phyloP scores from a whole-genome alignment of 176 grass and related monocot genomes.

The Musa acuminata region DNA sequence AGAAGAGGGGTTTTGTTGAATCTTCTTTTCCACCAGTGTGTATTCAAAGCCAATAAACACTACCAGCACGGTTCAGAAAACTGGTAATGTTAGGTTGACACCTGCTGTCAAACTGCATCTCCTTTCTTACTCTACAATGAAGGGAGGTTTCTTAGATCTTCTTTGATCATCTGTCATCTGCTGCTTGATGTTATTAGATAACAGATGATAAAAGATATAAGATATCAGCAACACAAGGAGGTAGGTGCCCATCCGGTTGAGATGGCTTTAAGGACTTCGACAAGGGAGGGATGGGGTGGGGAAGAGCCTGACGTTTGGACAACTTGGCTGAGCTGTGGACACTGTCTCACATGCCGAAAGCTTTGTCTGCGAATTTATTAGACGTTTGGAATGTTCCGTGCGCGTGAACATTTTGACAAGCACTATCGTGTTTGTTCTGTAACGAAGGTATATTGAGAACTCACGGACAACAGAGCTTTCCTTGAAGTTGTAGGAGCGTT shows the following conservation, averaged over 20 bases:
- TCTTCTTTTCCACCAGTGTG: no score
- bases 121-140: no score
- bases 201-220: background rate
- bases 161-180: background rate
- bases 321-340: background rate
- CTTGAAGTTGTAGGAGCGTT: background rate
- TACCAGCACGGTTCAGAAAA: no score
- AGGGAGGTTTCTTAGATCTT: background rate
- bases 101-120: no score
- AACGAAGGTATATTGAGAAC: background rate
- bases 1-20: no score
- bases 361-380: background rate
- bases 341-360: background rate
- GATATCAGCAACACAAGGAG: background rate
- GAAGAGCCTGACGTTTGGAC: background rate
- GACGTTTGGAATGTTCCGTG: background rate
- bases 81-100: no score
- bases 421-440: no score
- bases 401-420: background rate
- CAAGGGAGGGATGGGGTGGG: background rate
- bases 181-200: background rate
- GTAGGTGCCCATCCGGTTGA: background rate
- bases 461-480: background rate
- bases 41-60: no score
- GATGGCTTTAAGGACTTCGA: background rate